These are phyloP conservation scores for Corylus heterophylla DNA, from an alignment of 306 rosid species.

Conservation along the genomic window DNA sequence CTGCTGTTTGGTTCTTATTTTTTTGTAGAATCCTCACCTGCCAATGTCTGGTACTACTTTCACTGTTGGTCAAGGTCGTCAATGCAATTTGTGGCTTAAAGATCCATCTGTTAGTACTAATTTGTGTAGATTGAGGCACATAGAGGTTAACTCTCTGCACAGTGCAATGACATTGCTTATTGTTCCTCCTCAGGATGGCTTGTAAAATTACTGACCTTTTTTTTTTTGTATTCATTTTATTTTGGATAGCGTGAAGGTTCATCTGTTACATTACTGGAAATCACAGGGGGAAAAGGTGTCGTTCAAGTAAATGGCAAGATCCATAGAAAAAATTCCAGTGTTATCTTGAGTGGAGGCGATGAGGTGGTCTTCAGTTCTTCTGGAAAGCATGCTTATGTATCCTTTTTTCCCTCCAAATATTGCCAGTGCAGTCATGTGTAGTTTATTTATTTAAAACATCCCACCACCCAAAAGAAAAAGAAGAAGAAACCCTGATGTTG, in stretches of 20 bases:
- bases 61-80: constrained; percentile 83
- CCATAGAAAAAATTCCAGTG: constrained; percentile 46
- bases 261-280: constrained; percentile 71
- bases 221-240: constrained; percentile 18
- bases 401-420: constrained; percentile 43
- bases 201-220: constrained; percentile 21
- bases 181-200: constrained; percentile 15
- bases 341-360: constrained; percentile 76
- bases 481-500: constrained; percentile 12
- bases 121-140: constrained; percentile 79
- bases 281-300: constrained; percentile 65
- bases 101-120: constrained; percentile 60
- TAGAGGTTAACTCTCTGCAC: constrained; percentile 54
- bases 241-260: constrained; percentile 64
- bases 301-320: constrained; percentile 77
- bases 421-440: not conserved
- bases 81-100: constrained; percentile 74
- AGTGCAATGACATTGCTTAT: constrained; percentile 4
- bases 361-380: constrained; percentile 74
- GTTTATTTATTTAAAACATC: not conserved
- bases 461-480: constrained; percentile 4
- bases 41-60: constrained; percentile 47
- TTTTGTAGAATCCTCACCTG: constrained; percentile 79
- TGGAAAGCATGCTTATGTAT: constrained; percentile 91
- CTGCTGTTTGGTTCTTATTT: constrained; percentile 23